Evolutionary conservation across 2,329 filamentous ascomycete genomes (phyloP), one percentile per base, ranked within the genome.

Genomic region (Cercospora sp.): DNA sequence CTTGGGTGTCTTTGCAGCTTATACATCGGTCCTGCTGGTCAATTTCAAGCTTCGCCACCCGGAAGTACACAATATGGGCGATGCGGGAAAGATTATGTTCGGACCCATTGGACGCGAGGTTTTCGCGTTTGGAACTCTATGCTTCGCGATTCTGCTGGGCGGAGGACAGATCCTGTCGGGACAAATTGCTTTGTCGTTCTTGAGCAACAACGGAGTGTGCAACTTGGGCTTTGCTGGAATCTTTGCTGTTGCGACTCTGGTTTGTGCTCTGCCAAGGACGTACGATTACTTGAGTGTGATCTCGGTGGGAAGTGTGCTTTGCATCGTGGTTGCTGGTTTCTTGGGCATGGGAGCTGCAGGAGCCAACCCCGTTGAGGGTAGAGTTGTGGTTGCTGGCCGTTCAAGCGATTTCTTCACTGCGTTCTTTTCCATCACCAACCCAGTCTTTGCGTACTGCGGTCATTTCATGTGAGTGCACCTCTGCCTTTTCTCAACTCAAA

Each of bases 401-500:
- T 73, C 79, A 0, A 81, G 77, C 33, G 66, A 78, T 65, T 85
- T 84, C 69, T 80, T 80, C 26, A 75, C 78, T 1, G 83, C 82
- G 1, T 85, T 85, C 64, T 77, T 83, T 53, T 79, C 77, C 31
- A 80, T 85, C 55, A 84, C 82, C 10, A 86, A 86, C 70, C 83
- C 84, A 0, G 83, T 86, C 0, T 86, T 86, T 66, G 80, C 83
- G 0, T 86, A 83, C 72, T 83, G 84, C 0, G 83, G 83, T 3
- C 83, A 85, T 67, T 85, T 85, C 73, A 83, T 85, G 80, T 86
- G 85, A 73, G 85, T 85, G 1, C 9, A 12, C 75, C 80, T 83
- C 59, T 78, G 85, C 45, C 82, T 85, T 31, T 84, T 81, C 0
- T 83, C 28, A 30, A 26, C 20, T 3, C 7, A 13, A 61, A 48